Percentiles rank a stretch among this genome's conserved stretches.
phyloP scores from a whole-genome alignment of 768 basidiomycete species.

The Macrocybe gigantea region DNA sequence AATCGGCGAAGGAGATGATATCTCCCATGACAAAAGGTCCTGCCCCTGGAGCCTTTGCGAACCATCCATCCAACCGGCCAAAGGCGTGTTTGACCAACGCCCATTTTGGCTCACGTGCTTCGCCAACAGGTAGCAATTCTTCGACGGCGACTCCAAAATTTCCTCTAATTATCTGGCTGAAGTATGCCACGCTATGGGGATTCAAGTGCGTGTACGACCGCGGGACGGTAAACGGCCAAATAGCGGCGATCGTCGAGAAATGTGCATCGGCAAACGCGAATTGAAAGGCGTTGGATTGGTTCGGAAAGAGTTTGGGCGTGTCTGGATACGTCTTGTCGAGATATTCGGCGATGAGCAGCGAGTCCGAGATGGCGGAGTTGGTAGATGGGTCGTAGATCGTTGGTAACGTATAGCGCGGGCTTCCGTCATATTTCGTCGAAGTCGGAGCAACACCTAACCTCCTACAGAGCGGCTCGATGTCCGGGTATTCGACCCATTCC shows the following conservation, averaged over 20 bases:
- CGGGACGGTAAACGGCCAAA: not conserved
- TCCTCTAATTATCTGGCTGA: not conserved
- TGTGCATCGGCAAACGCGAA: not conserved
- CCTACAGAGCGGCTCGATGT: slow-evolving; percentile 28
- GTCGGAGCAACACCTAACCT: slow-evolving; percentile 26
- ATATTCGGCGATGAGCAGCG: slow-evolving; percentile 32
- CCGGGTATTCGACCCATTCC: slow-evolving; percentile 37
- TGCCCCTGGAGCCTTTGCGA: not conserved
- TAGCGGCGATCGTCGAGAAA: not conserved
- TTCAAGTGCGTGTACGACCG: not conserved
- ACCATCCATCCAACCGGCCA: not conserved
- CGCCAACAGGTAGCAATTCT: not conserved
- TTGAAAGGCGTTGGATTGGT: not conserved
- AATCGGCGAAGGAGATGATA: not conserved
- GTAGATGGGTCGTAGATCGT: slow-evolving; percentile 34
- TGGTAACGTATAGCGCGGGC: slow-evolving; percentile 29
- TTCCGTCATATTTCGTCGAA: slow-evolving; percentile 20
- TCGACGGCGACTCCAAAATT: not conserved
- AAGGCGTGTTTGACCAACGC: not conserved
- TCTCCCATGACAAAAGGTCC: not conserved
- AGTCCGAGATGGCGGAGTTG: slow-evolving; percentile 26
- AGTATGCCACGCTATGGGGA: not conserved
- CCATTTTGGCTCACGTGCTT: not conserved
- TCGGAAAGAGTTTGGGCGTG: slow-evolving; percentile 22
- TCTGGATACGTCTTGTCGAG: slow-evolving; percentile 36